Percentiles rank a stretch among this genome's conserved stretches.
phyloP scores from a whole-genome alignment of 2,329 filamentous ascomycete genomes.

The Venturia carpophila region DNA sequence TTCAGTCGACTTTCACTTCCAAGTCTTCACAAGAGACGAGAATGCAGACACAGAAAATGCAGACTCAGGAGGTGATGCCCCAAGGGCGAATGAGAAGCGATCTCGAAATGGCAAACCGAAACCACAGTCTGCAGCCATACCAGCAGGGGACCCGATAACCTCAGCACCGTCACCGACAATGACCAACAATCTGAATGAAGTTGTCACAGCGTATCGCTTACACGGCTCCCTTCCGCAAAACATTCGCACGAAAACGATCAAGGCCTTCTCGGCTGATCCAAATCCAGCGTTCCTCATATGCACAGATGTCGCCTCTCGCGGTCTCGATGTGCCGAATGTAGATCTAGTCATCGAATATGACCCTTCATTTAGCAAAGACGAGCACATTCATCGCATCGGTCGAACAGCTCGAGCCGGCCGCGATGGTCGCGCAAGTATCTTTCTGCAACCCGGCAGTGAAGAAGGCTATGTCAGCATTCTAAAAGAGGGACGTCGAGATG shows the following conservation, averaged over 20 bases:
- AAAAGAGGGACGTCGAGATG: constrained; percentile 59
- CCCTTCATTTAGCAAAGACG: constrained; percentile 83
- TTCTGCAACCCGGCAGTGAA: constrained; percentile 83
- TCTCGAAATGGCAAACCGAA: constrained; percentile 22
- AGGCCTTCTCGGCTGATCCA: constrained; percentile 65
- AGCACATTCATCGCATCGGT: constrained; percentile 90
- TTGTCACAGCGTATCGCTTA: constrained; percentile 69
- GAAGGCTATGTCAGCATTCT: constrained; percentile 81
- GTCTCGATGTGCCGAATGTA: constrained; percentile 89
- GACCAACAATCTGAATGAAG: constrained; percentile 65
- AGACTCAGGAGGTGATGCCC: constrained; percentile 21
- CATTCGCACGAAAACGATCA: constrained; percentile 77
- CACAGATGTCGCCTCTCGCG: constrained; percentile 91
- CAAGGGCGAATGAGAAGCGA: constrained; percentile 24
- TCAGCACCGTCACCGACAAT: constrained; percentile 64
- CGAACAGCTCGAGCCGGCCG: constrained; percentile 89
- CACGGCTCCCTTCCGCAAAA: constrained; percentile 88
- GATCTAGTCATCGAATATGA: constrained; percentile 96
- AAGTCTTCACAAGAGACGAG: constrained; percentile 55
- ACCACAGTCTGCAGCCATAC: constrained; percentile 26
- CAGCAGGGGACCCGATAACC: constrained; percentile 34
- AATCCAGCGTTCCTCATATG: constrained; percentile 79
- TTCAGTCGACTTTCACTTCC: constrained; percentile 93
- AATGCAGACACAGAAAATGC: constrained; percentile 19
- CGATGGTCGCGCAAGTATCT: constrained; percentile 77